Evolutionary conservation across 129 eudicot genomes (phyloP), one percentile per base, ranked within the genome.

Genomic region (Solidago caesia): DNA sequence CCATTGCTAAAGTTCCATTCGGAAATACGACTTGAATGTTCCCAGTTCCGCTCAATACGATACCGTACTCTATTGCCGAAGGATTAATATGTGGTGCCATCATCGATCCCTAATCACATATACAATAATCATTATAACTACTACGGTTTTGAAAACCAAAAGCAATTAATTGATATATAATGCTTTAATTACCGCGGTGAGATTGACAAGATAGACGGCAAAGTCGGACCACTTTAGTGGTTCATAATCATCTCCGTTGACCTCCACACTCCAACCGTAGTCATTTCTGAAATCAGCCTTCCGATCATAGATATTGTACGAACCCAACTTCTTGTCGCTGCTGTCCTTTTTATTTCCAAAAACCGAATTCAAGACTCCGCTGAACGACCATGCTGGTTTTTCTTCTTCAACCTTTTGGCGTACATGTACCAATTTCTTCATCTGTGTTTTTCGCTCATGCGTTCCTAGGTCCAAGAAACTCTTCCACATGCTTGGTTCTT

Each of bases 31-130:
- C 76, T 56, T 94, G 93, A 61, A 94, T 79, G 15, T 63, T 83
- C 0, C 98, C 98, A 0, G 73, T 29, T 44, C 98, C 98, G 7
- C 83, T 73, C 41, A 90, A 55, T 51, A 94, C 97, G 0, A 94
- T 55, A 2, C 98, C 98, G 42, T 90, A 94, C 58, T 94, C 98
- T 0, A 82, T 80, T 8, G 98, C 98, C 3, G 79, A 82, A 44
- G 98, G 97, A 69, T 94, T 94, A 16, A 86, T 56, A 16, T 94
- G 98, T 2, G 97, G 98, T 6, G 98, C 98, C 97, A 94, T 82
- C 98, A 94, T 94, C 7, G 98, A 83, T 26, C 98, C 97, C 98
- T 90, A 53, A 8, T 2, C 8, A 42, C 5, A 11, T 12, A n/a
- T 16, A 33, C 39, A 8, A n/a, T 2, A 5, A 64, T 63, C 47